These are phyloP conservation scores for Backusella westeae DNA, from an alignment of 192 early-diverging fungal genomes.

Conservation along the genomic window DNA sequence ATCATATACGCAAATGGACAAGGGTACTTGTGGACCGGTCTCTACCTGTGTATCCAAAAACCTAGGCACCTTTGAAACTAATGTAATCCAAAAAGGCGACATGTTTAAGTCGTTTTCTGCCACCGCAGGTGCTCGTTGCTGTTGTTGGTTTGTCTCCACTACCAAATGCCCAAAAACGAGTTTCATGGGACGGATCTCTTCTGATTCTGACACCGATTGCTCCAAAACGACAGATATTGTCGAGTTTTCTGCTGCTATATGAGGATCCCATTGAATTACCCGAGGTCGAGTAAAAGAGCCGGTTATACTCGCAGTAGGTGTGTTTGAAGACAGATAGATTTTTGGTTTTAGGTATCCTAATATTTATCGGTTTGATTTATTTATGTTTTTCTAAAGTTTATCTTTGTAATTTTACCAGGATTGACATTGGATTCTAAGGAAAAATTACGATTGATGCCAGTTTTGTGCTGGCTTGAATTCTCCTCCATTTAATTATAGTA, in stretches of 20 bases:
- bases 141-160: conserved; percentile 46
- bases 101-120: background rate
- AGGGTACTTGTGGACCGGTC: background rate
- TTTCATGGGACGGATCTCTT: conserved; percentile 34
- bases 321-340: background rate
- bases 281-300: background rate
- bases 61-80: background rate
- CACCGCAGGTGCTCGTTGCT: conserved; percentile 6
- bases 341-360: conserved; percentile 11
- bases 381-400: background rate
- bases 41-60: conserved; percentile 8
- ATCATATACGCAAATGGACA: conserved; percentile 10
- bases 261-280: conserved; percentile 43
- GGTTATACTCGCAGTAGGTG: background rate
- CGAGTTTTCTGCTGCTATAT: conserved; percentile 34
- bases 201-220: background rate
- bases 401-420: background rate
- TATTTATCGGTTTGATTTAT: background rate
- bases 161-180: conserved; percentile 48
- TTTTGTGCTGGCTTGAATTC: background rate
- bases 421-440: background rate
- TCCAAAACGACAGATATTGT: conserved; percentile 40
- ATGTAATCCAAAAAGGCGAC: background rate
- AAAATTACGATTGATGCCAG: background rate
- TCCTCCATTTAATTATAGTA: background rate